Conservation (phyloP, 352 stramenopile genomes). For the Saprolegnia diclina region DNA sequence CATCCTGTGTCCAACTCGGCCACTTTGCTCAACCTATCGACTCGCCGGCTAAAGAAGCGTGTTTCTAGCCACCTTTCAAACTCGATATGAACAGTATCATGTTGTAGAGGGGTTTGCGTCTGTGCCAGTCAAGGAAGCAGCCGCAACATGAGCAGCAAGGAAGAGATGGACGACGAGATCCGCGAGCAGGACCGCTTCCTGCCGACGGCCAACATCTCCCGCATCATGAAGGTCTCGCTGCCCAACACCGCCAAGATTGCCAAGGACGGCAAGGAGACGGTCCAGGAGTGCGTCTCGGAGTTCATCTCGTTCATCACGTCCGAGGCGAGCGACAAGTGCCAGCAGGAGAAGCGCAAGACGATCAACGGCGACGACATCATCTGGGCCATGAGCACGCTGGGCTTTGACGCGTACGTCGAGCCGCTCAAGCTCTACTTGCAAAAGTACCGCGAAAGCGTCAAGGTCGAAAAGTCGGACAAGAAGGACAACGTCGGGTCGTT, state of each 20-base stretch:
- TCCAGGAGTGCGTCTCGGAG: slow-evolving; percentile 99
- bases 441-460: slow-evolving; percentile 96
- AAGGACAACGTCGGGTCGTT: slow-evolving; percentile 86
- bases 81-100: no score
- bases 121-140: slow-evolving; percentile 10
- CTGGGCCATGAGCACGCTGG: slow-evolving; percentile 98
- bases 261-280: slow-evolving; percentile 99
- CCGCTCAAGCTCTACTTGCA: slow-evolving; percentile 98
- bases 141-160: slow-evolving; percentile 60
- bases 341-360: slow-evolving; percentile 99
- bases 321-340: slow-evolving; percentile 98
- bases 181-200: slow-evolving; percentile 97
- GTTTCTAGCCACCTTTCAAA: no score
- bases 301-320: slow-evolving; percentile 99
- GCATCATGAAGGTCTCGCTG: slow-evolving; percentile 99
- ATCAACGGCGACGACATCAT: slow-evolving; percentile 99
- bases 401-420: slow-evolving; percentile 99
- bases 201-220: slow-evolving; percentile 98
- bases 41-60: no score
- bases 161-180: slow-evolving; percentile 87
- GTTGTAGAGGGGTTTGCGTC: no score
- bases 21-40: no score
- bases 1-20: no score
- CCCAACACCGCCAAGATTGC: slow-evolving; percentile 98
- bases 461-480: slow-evolving; percentile 89